These are phyloP conservation scores for Leucocoprinus birnbaumii DNA, from an alignment of 768 basidiomycete species.

Conservation along the genomic window DNA sequence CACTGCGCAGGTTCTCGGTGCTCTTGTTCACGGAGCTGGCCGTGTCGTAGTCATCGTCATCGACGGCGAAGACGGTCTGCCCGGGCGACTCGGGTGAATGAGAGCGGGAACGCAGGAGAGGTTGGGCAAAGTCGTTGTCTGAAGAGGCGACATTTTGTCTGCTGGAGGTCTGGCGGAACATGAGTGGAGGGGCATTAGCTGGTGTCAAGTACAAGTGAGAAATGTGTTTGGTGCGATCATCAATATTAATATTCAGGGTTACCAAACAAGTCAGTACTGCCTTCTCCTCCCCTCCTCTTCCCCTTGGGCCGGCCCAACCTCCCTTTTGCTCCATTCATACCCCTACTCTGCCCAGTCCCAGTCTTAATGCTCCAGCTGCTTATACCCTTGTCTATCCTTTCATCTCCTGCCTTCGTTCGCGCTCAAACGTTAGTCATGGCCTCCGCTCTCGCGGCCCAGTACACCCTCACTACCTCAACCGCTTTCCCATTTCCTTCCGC, in stretches of 20 bases:
- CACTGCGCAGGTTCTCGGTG: conserved; percentile 5
- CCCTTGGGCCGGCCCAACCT: conserved; percentile 1
- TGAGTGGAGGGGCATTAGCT: conserved; percentile 18
- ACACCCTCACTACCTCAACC: conserved; percentile 58
- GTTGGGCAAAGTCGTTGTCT: conserved; percentile 47
- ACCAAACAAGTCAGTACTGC: too few relatives aligned
- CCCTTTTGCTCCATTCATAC: too few relatives aligned
- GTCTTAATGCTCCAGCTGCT: conserved; percentile 1
- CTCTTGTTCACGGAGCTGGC: conserved; percentile 15
- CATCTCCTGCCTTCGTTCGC: conserved; percentile 10
- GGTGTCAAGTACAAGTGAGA: not conserved
- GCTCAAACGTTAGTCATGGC: conserved; percentile 27
- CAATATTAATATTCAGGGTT: not conserved
- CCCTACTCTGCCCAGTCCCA: not conserved
- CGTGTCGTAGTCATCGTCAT: conserved; percentile 45
- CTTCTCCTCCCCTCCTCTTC: not conserved
- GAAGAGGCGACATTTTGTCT: conserved; percentile 23
- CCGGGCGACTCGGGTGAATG: conserved; percentile 25
- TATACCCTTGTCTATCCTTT: not conserved
- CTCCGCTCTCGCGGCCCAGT: conserved; percentile 44
- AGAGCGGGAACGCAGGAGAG: conserved; percentile 51
- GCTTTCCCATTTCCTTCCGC: conserved; percentile 62
- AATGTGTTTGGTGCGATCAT: too few relatives aligned
- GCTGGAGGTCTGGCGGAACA: conserved; percentile 24
- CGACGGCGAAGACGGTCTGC: conserved; percentile 53